Evolutionary conservation across 495 filamentous ascomycete species (phyloP).

Genomic region (Aspergillus taichungensis): DNA sequence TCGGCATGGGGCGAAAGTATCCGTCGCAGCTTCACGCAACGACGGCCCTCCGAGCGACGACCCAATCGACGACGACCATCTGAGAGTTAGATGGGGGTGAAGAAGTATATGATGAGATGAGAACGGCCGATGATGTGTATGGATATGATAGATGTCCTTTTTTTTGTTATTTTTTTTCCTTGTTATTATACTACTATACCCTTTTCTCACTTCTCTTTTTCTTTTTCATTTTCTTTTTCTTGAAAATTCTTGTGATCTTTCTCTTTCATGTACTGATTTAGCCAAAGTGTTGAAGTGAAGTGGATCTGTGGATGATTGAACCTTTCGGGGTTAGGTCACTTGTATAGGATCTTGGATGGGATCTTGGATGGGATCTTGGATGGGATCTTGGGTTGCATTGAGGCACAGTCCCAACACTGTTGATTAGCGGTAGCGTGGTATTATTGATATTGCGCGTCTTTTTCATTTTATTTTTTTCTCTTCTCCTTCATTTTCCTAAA

Average conservation of each 20-base stretch:
- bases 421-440: neutral
- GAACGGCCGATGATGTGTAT: neutral
- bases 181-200: neutral
- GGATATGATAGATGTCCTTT: neutral
- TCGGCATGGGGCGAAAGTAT: conserved; percentile 92
- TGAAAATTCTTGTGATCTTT: conserved; percentile 9
- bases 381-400: no score
- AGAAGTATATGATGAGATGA: conserved; percentile 4
- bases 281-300: no score
- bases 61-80: no score
- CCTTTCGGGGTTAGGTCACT: no score
- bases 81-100: conserved; percentile 1
- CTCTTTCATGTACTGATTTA: no score
- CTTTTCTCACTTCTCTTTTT: neutral
- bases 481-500: conserved; percentile 1
- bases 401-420: no score
- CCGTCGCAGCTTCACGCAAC: conserved; percentile 74
- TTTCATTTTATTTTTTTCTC: neutral
- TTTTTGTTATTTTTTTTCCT: conserved; percentile 1
- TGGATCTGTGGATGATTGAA: no score
- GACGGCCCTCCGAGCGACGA: conserved; percentile 28
- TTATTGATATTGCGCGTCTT: conserved; percentile 4
- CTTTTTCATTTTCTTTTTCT: conserved; percentile 7
- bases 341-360: no score
- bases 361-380: no score